Evolutionary conservation across 2,329 filamentous ascomycete species (phyloP), one percentile per base, ranked within the genome.

Genomic region (Fusarium heterosporum): DNA sequence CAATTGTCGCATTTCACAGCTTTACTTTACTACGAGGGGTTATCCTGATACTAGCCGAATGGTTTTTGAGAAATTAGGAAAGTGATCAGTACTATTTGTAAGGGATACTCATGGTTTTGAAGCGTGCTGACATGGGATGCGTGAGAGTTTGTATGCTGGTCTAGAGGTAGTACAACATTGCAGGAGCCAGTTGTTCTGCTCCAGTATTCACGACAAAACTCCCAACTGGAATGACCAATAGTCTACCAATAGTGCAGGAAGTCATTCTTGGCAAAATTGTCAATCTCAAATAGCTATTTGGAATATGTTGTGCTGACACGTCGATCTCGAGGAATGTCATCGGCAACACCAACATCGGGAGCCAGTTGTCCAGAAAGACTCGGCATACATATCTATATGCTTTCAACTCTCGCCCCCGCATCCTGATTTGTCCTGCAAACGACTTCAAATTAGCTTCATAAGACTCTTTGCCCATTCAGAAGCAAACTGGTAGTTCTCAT

Each of bases 361-460:
- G 9, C 28, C 50, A 19, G n/a, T 34, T n/a, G 17, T 34, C 13
- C 50, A 28, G 19, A 28, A 10, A 3, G 19, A 22, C 32, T 39
- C 30, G 19, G 22, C 34, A 39, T 12, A 14, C 13, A 30, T 32
- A 43, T 46, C 39, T 28, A n/a, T 19, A 12, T 43, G 11, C 28
- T 32, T 17, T 36, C 34, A 46, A 11, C 13, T 13, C 16, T 16
- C 8, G 22, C 34, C 16, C n/a, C 34, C 16, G 14, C 19, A 29
- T 34, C 14, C 11, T 61, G 38, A 58, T 58, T 55, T 41, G 56
- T 30, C n/a, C 7, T 11, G 12, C 17, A 14, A 36, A 22, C 30
- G 7, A 29, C 11, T 25, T 56, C 22, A 50, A 9, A 56, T 57
- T 22, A 62, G 38, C 43, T 29, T 47, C 34, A 32, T n/a, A 19